Conservation (phyloP, 192 early-diverging fungal genomes). For the Rhizoclosmatium globosum region DNA sequence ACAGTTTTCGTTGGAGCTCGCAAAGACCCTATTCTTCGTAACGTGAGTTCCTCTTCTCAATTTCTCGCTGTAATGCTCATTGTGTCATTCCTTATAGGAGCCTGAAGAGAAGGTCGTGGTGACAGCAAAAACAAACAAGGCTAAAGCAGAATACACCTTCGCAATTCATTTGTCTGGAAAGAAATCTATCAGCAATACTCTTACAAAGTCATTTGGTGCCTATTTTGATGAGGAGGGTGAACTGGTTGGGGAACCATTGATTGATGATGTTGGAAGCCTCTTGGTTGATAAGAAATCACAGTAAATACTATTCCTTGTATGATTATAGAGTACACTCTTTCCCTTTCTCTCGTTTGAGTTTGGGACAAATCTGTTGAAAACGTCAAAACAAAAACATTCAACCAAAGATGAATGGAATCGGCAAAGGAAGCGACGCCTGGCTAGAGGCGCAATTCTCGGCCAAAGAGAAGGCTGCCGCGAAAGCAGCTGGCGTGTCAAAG, state of each 20-base stretch:
- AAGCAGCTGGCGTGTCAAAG: not conserved
- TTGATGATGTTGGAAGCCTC: conserved; percentile 32
- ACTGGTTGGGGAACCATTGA: conserved; percentile 36
- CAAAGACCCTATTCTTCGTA: conserved; percentile 39
- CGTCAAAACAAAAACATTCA: conserved; percentile 15
- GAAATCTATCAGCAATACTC: not conserved
- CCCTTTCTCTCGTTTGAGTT: not conserved
- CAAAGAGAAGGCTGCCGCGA: conserved; percentile 3
- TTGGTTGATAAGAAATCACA: conserved; percentile 25
- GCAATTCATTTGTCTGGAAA: conserved; percentile 31
- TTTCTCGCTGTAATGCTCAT: not conserved
- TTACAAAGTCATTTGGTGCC: conserved; percentile 42
- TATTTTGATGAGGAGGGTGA: conserved; percentile 54
- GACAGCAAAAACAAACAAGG: conserved; percentile 34
- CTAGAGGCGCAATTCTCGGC: conserved; percentile 18
- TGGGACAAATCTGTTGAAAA: not conserved
- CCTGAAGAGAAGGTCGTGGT: conserved; percentile 35
- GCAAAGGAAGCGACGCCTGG: conserved; percentile 19
- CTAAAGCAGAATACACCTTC: conserved; percentile 41
- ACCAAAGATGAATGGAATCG: conserved; percentile 34
- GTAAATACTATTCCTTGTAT: not conserved
- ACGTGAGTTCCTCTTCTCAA: conserved; percentile 20
- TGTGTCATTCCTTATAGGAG: conserved; percentile 26
- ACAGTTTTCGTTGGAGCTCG: conserved; percentile 50
- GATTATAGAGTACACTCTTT: not conserved